Evolutionary conservation across 805 yeast species (phyloP).

Genomic region (Dipodascus albidus): DNA sequence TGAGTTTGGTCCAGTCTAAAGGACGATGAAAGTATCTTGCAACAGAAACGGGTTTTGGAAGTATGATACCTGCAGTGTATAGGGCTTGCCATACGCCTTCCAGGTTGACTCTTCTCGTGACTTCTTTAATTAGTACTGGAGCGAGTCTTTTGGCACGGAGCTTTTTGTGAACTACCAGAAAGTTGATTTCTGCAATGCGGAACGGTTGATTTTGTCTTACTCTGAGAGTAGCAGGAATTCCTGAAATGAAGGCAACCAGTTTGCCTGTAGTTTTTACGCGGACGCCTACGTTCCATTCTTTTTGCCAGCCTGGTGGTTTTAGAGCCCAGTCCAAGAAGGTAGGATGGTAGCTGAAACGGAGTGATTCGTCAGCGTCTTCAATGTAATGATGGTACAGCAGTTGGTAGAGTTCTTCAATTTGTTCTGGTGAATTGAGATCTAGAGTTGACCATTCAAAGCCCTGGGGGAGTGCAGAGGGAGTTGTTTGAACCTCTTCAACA

Average conservation of each 20-base stretch:
- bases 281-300: conserved; percentile 90
- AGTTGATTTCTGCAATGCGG: conserved; percentile 70
- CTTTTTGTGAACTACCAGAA: conserved; percentile 88
- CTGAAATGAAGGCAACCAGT: conserved; percentile 86
- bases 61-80: conserved; percentile 81
- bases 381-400: conserved; percentile 84
- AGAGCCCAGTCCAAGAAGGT: conserved; percentile 87
- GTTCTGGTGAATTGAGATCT: conserved; percentile 42
- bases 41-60: conserved; percentile 86
- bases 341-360: conserved; percentile 79
- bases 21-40: conserved; percentile 92
- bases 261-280: conserved; percentile 67
- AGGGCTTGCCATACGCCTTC: conserved; percentile 89
- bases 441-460: conserved; percentile 87
- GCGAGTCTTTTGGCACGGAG: conserved; percentile 88
- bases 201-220: conserved; percentile 42
- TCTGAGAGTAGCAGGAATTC: conserved; percentile 63
- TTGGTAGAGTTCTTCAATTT: conserved; percentile 67
- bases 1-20: conserved; percentile 77
- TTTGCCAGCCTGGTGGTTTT: conserved; percentile 84
- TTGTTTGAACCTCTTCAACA: conserved; percentile 57
- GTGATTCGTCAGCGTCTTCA: conserved; percentile 85
- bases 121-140: conserved; percentile 86
- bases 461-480: conserved; percentile 57
- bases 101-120: conserved; percentile 83